Percentiles rank a stretch among this genome's conserved stretches.
Conservation (phyloP, 176 grass and related monocot genomes). For the Poa pratensis region DNA sequence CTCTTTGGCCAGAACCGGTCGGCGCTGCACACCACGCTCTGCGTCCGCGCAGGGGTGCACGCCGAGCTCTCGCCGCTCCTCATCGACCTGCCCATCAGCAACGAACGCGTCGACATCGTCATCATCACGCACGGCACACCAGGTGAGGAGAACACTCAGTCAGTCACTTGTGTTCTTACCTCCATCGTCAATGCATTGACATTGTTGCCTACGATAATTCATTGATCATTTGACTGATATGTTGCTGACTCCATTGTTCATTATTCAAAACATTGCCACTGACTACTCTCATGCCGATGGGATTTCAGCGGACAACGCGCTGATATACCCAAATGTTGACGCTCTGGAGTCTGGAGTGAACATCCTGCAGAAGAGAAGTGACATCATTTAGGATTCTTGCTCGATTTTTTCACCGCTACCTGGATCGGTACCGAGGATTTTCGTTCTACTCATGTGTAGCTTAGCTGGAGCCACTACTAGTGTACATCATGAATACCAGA, state of each 20-base stretch:
- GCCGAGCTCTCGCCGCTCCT: conserved; percentile 36
- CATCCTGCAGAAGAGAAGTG: conserved; percentile 7
- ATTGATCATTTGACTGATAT: no score
- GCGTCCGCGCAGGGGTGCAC: background rate
- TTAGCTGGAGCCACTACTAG: background rate
- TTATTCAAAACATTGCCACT: background rate
- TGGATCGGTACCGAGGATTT: conserved; percentile 16
- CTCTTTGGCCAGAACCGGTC: conserved; percentile 31
- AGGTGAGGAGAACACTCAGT: conserved; percentile 9
- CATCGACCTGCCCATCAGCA: conserved; percentile 49
- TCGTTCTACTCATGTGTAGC: background rate
- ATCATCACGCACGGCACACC: conserved; percentile 25
- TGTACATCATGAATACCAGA: background rate
- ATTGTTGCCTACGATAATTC: no score
- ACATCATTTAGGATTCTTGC: background rate
- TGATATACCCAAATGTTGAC: conserved; percentile 14
- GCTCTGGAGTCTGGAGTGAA: background rate
- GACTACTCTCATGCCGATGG: background rate
- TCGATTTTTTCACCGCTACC: conserved; percentile 8
- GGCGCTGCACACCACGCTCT: conserved; percentile 37
- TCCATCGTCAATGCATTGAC: background rate
- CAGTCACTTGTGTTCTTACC: background rate
- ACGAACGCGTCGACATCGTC: conserved; percentile 32
- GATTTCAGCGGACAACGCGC: conserved; percentile 8
- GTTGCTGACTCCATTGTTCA: background rate